phyloP scores from a whole-genome alignment of 1,284 basidiomycete species.

The Sanghuangporus weigelae region DNA sequence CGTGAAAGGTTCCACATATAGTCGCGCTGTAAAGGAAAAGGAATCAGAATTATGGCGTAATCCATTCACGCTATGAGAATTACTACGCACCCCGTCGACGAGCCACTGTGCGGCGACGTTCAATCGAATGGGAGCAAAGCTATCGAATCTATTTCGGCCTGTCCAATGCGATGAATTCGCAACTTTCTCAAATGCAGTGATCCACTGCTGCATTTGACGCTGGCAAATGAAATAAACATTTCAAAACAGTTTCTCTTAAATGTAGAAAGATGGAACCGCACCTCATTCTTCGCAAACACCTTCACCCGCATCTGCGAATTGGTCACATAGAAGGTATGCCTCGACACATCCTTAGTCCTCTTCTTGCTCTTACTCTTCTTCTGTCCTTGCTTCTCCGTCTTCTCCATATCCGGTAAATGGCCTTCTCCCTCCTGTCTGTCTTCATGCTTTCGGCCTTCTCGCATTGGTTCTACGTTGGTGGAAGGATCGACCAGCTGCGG shows the following conservation, averaged over 20 bases:
- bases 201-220: constrained; percentile 98
- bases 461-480: constrained; percentile 59
- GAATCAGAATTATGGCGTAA: constrained; percentile 4
- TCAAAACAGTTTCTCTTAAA: not conserved
- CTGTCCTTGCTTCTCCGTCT: constrained; percentile 20
- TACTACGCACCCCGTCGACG: constrained; percentile 82
- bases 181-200: constrained; percentile 85
- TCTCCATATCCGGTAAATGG: constrained; percentile 14
- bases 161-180: constrained; percentile 78
- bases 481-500: constrained; percentile 68
- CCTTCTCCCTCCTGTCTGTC: constrained; percentile 21
- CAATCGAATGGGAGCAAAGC: constrained; percentile 89
- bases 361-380: constrained; percentile 40
- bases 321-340: constrained; percentile 92
- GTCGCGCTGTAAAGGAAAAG: constrained; percentile 56
- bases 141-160: constrained; percentile 83
- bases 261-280: constrained; percentile 22
- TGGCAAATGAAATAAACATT: constrained; percentile 26
- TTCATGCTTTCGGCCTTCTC: constrained; percentile 22
- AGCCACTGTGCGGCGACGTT: constrained; percentile 98
- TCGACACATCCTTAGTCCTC: constrained; percentile 56
- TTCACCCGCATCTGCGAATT: constrained; percentile 91
- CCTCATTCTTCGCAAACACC: constrained; percentile 86
- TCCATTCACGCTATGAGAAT: not conserved
- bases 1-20: constrained; percentile 98